phyloP scores from a whole-genome alignment of 1,284 basidiomycete genomes.

The Athelia psychrophila region DNA sequence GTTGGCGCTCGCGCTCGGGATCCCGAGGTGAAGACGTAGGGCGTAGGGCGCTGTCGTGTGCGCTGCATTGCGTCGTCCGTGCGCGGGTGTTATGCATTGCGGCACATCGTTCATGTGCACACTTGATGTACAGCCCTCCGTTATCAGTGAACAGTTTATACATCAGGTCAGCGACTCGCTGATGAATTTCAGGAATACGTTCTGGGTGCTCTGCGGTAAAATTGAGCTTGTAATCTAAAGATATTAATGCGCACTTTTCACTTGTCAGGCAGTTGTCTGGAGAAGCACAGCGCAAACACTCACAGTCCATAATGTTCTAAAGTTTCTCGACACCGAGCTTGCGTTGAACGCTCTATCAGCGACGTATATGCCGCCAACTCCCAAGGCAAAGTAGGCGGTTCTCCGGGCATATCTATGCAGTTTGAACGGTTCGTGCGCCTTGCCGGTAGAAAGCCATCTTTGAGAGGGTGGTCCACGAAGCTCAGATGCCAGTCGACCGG shows the following conservation, averaged over 20 bases:
- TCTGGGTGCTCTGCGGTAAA: constrained; percentile 67
- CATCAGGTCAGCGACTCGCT: constrained; percentile 77
- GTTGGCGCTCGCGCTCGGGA: too few species aligned
- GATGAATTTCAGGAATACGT: constrained; percentile 74
- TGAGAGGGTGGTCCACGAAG: too few species aligned
- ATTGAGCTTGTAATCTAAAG: constrained; percentile 82
- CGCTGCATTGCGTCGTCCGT: too few species aligned
- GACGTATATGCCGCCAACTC: constrained; percentile 44
- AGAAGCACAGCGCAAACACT: constrained; percentile 16
- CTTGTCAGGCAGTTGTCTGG: neutral
- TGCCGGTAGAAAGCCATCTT: neutral
- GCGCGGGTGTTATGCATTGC: too few species aligned
- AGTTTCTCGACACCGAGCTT: constrained; percentile 59
- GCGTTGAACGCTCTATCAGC: constrained; percentile 65
- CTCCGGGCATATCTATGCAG: constrained; percentile 23
- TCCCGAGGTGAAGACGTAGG: too few species aligned
- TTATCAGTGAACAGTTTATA: constrained; percentile 76
- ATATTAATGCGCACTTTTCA: constrained; percentile 58
- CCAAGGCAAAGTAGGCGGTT: constrained; percentile 32
- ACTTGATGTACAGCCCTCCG: constrained; percentile 88
- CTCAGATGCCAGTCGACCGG: too few species aligned
- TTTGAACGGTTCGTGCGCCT: constrained; percentile 6
- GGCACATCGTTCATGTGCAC: too few species aligned
- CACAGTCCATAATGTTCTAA: constrained; percentile 67
- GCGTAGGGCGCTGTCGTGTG: too few species aligned